Base-by-base conservation (phyloP, 345 rosid genomes). In the Euphorbia tirucalli region DNA sequence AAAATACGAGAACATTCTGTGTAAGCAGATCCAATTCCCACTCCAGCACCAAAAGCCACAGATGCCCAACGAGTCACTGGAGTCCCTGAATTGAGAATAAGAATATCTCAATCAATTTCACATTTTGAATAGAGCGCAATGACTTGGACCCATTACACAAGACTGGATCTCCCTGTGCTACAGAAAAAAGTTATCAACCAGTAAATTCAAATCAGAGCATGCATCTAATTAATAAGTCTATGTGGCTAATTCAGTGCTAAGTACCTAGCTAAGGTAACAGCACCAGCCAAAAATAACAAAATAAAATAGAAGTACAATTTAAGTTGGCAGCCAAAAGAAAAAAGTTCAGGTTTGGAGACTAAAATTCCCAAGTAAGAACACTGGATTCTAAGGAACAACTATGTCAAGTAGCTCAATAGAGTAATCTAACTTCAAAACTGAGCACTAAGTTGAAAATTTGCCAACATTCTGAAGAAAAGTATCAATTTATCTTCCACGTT, bases 21-120 rank as follows among this genome's bases (percentile, higher is more conserved):
- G 76, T 87, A 92, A 7, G 98, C 96, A 57, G 97, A 92, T 41
- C 99, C 99, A 81, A 92, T 81, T 59, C 97, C 99, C 46, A 89
- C 66, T 56, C 99, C 97, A 72, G 99, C 96, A 78, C 97, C 97
- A 60, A 95, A 90, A 22, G 97, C 97, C 65, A 95, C 79, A 52
- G 96, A 82, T 19, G 96, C 93, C 99, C 97, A 89, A 58, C 96
- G 90, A 48, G 88, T 82, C 69, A 74, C 89, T 6, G 97, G 99
- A 77, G 88, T 90, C 88, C 97, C 97, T 95, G 74, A 25, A 44
- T 63, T 48, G 16, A 15, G 57, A 56, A 46, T 13, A 32, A 48
- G 19, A 25, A 65, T 22, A 27, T 13, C 1, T n/a, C 1, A 11
- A 27, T 61, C 59, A 68, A 39, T 64, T 70, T 32, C 1, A 25